Evolutionary conservation across 192 early-diverging fungal genomes (phyloP).

Genomic region (Backusella westeae): DNA sequence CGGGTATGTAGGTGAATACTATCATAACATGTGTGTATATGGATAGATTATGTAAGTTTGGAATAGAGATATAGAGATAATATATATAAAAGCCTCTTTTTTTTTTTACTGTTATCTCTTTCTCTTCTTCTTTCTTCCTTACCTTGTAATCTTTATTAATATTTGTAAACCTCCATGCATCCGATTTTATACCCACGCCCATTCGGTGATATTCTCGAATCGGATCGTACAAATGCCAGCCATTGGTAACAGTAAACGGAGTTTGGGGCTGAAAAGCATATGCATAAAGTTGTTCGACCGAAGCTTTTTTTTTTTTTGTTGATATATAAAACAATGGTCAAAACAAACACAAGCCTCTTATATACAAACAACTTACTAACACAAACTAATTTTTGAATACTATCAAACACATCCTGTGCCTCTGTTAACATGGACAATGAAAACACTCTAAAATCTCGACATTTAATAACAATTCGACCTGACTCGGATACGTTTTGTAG

Average conservation of each 20-base stretch:
- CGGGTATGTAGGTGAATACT: conserved; percentile 92
- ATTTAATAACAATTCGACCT: conserved; percentile 53
- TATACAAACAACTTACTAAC: conserved; percentile 52
- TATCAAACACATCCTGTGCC: conserved; percentile 71
- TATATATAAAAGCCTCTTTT: not conserved
- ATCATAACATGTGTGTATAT: conserved; percentile 15
- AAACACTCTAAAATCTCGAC: conserved; percentile 80
- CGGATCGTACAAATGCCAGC: conserved; percentile 78
- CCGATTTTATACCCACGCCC: conserved; percentile 66
- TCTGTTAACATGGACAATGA: conserved; percentile 65
- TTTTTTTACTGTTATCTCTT: not conserved
- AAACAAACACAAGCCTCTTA: not conserved
- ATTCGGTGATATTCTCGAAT: conserved; percentile 75
- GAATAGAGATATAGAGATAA: not conserved
- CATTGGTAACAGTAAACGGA: conserved; percentile 40
- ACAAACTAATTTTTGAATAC: conserved; percentile 78
- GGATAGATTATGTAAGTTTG: not conserved
- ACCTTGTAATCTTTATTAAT: conserved; percentile 76
- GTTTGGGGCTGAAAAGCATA: conserved; percentile 59
- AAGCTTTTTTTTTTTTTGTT: conserved; percentile 42
- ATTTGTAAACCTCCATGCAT: conserved; percentile 75
- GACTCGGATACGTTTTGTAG: conserved; percentile 45
- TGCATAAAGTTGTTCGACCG: conserved; percentile 76
- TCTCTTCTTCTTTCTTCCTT: conserved; percentile 2
- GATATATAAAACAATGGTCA: not conserved